Evolutionary conservation across 2,329 filamentous ascomycete genomes (phyloP), one percentile per base, ranked within the genome.

Genomic region (Hymenoscyphus scutula): DNA sequence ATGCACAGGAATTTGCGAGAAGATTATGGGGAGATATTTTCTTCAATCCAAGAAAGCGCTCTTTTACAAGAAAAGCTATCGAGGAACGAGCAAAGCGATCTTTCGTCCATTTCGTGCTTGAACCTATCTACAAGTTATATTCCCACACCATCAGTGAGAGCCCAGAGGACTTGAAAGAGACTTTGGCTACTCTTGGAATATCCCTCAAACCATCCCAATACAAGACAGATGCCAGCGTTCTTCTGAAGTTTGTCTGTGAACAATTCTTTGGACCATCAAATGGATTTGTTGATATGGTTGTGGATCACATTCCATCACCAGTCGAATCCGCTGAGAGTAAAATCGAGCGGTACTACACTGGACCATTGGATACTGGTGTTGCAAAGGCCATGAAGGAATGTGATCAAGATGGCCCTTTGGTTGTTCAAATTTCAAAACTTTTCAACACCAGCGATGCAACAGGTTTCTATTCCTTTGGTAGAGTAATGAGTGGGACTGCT

Each of bases 111-210:
- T 99, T 98, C 75, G 84, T 99, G 30, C 81, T 99, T 56, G 95
- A 99, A 74, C 95, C 95, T 19, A 92, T 99, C 69, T 99, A 99
- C 83, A 99, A 99, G 77, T 83, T 99, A 51, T 98, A 94, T 75
- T 94, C 92, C 17, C 92, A 97, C 75, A 96, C 93, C 3, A 91
- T 99, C 72, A 96, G 92, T 73, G 90, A 96, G 74, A 94, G 88
- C 71, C 90, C 94, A 0, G 88, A 91, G 60, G 90, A 96, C 70
- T 79, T 99, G 64, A 92, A 90, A 72, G 83, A 83, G 55, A 95
- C 92, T 0, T 78, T 99, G 62, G 87, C 84, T 19, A 87, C 86
- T 23, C 81, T 99, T 10, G 92, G 92, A 13, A 97, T 99, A 70
- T 78, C 82, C 23, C 79, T 99, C 66, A 99, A 98, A 78, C 94